These are phyloP conservation scores for Xylariaceae sp. DNA, from an alignment of 2,329 filamentous ascomycete species.

Conservation along the genomic window DNA sequence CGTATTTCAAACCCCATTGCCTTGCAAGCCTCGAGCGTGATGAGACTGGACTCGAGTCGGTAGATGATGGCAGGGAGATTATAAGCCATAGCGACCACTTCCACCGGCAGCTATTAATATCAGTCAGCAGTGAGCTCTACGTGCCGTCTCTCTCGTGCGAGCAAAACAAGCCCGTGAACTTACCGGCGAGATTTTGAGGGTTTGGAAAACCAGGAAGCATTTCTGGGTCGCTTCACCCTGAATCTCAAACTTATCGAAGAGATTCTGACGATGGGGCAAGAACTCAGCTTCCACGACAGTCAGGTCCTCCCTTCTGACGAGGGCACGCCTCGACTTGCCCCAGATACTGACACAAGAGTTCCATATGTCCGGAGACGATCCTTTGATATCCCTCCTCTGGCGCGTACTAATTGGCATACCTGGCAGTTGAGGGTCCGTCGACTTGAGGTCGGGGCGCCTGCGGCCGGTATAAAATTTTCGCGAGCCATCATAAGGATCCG, in stretches of 20 bases:
- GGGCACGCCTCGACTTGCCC: conserved; percentile 48
- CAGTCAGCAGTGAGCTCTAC: too few species aligned
- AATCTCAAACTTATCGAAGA: conserved; percentile 63
- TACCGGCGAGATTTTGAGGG: conserved; percentile 70
- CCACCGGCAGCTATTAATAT: conserved; percentile 67
- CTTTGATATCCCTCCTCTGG: conserved; percentile 37
- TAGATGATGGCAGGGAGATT: conserved; percentile 79
- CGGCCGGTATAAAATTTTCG: conserved; percentile 54
- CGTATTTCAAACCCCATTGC: conserved; percentile 59
- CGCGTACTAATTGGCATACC: conserved; percentile 43
- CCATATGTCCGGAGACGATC: conserved; percentile 56
- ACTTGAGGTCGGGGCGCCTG: conserved; percentile 53
- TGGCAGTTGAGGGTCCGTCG: conserved; percentile 59
- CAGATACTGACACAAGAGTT: conserved; percentile 79
- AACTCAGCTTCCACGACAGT: conserved; percentile 74
- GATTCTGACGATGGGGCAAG: conserved; percentile 73
- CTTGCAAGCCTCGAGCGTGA: conserved; percentile 69
- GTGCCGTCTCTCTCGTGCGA: too few species aligned
- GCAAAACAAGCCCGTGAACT: conserved; percentile 37
- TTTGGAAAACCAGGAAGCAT: conserved; percentile 71
- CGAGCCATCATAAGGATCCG: conserved; percentile 57
- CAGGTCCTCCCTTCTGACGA: conserved; percentile 60
- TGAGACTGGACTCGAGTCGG: conserved; percentile 73
- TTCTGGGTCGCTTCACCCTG: conserved; percentile 41
- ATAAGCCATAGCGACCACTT: conserved; percentile 67